Base-by-base conservation (phyloP, 495 filamentous ascomycete genomes). In the Penicillium egyptiacum region DNA sequence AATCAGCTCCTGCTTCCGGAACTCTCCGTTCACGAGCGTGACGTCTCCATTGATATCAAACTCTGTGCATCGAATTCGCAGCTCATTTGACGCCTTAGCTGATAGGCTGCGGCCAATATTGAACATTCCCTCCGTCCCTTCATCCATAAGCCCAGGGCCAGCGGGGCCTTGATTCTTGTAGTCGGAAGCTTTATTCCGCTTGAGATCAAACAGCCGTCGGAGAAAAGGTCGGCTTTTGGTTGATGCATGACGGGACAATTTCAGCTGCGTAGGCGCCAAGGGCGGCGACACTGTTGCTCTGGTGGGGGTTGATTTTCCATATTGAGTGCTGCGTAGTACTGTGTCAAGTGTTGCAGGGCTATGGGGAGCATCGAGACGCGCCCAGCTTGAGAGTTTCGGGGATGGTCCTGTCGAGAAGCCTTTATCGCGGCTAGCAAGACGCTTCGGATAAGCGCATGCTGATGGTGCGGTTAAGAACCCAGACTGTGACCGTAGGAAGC, bases 1-100 rank as follows among this genome's bases (percentile, higher is more conserved):
- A 67, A 96, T 98, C 9, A 98, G 79, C 74, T 98, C 94, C 60
- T 83, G 89, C 79, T 98, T 98, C 73, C 92, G 93, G 71, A 96
- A 96, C 71, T 98, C 94, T 50, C 92, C 92, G 71, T 92, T 94
- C 10, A 96, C 87, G 46, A 96, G 80, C n/a, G 91, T 94, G 37
- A 96, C 91, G 56, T 96, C 86, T n/a, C 94, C 94, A 64, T 89
- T 88, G 61, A 87, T 86, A 62, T 97, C 92, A 61, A 98, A 89
- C 72, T 98, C 94, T 1, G 94, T 98, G 66, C 94, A 98, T 54
- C 94, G 81, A 62, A 98, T 72, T 58, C 87, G 84, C 35, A 90
- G 80, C 70, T 96, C 91, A 58, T 92, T 87, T 9, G 86, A 83
- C 2, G 88, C 83, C 71, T 90, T 93, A 6, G 83, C 81, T 20